Percentiles rank a stretch among this genome's conserved stretches.
Conservation (phyloP, 108 stramenopile genomes). For the Cyclotella choctawhatcheeana region DNA sequence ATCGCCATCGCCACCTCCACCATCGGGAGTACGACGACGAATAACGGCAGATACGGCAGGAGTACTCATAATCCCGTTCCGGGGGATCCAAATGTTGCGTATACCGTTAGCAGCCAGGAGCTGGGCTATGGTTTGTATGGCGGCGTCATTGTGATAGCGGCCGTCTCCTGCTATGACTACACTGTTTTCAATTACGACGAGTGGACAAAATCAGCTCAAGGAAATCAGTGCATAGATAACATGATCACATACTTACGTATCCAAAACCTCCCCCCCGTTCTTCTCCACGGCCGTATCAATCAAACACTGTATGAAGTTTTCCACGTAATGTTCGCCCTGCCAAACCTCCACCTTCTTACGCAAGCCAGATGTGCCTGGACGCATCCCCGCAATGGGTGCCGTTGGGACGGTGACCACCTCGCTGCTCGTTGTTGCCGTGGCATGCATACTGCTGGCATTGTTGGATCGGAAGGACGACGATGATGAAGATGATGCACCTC, state of each 20-base stretch:
- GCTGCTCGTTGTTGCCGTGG: neutral
- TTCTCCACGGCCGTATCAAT: constrained; percentile 83
- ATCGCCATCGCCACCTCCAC: constrained; percentile 56
- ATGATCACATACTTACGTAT: constrained; percentile 70
- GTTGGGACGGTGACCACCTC: constrained; percentile 47
- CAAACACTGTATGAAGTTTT: constrained; percentile 98
- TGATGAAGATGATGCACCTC: neutral
- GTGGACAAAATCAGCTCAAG: no score
- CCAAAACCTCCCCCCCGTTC: constrained; percentile 78
- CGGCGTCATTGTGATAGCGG: constrained; percentile 92
- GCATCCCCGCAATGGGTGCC: constrained; percentile 83
- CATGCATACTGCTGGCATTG: no score
- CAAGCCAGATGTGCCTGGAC: constrained; percentile 95
- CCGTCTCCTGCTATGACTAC: constrained; percentile 91
- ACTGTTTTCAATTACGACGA: no score
- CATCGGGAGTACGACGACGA: constrained; percentile 49
- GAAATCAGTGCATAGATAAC: no score
- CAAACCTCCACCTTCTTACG: constrained; percentile 94
- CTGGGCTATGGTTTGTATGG: constrained; percentile 92
- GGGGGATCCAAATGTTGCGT: constrained; percentile 87
- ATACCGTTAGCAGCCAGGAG: constrained; percentile 93
- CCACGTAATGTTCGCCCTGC: constrained; percentile 88
- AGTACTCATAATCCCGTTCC: constrained; percentile 95
- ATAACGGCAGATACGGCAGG: constrained; percentile 92
- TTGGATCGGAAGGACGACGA: neutral